Percentiles rank a stretch among this genome's conserved stretches.
Conservation (phyloP, 176 grass and related monocot species). For the Triticum monococcum region DNA sequence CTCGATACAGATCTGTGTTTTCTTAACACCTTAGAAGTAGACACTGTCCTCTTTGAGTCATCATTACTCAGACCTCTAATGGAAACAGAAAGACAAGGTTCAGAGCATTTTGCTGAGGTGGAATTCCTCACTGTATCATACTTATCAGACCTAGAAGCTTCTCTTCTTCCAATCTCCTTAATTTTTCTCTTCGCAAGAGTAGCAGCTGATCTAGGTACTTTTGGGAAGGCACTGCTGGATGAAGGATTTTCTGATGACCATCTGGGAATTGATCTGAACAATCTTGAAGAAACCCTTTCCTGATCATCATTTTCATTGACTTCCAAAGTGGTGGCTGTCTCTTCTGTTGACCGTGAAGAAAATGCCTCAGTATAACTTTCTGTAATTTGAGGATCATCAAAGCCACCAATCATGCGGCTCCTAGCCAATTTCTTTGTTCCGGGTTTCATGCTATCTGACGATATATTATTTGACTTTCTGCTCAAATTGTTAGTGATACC, state of each 20-base stretch:
- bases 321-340: slow-evolving; percentile 32
- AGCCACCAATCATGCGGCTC: slow-evolving; percentile 17
- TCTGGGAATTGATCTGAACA: slow-evolving; percentile 28
- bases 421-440: slow-evolving; percentile 30
- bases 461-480: slow-evolving; percentile 40
- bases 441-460: slow-evolving; percentile 13
- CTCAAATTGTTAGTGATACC: slow-evolving; percentile 49
- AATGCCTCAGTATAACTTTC: slow-evolving; percentile 30
- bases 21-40: slow-evolving; percentile 52
- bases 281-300: slow-evolving; percentile 35
- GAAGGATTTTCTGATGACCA: slow-evolving; percentile 36
- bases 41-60: slow-evolving; percentile 27
- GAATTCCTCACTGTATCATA: slow-evolving; percentile 40
- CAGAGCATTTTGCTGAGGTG: slow-evolving; percentile 13
- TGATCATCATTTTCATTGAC: slow-evolving; percentile 17
- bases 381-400: slow-evolving; percentile 40
- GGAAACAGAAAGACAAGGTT: slow-evolving; percentile 23
- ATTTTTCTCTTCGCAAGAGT: slow-evolving; percentile 48
- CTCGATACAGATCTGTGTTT: slow-evolving; percentile 65
- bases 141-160: slow-evolving; percentile 37
- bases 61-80: slow-evolving; percentile 36
- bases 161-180: slow-evolving; percentile 49
- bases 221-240: slow-evolving; percentile 37
- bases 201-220: slow-evolving; percentile 56
- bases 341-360: slow-evolving; percentile 50